phyloP scores from a whole-genome alignment of 305 asterid genomes.

The Fraxinus floribunda region DNA sequence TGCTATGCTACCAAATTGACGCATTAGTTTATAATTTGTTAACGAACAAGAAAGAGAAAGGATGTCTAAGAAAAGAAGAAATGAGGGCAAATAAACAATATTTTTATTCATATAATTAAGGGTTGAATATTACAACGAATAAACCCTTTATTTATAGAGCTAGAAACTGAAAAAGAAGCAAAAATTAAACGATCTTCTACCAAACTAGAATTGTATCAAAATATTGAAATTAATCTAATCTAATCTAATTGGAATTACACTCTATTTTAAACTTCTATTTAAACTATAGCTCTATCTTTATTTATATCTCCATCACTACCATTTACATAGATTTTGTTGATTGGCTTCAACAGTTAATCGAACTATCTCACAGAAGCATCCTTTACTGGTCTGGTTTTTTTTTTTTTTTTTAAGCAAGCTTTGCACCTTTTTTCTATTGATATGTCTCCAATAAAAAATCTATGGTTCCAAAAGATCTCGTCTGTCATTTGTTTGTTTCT shows the following conservation, averaged over 20 bases:
- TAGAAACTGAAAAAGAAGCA: neutral
- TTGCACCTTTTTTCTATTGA: neutral
- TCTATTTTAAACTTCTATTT: neutral
- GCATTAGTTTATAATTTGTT: neutral
- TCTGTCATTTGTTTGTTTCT: neutral
- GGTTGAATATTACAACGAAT: neutral
- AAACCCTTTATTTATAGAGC: neutral
- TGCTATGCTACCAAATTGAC: neutral
- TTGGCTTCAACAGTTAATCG: neutral
- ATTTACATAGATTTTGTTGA: neutral
- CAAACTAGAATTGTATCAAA: neutral
- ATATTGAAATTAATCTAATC: neutral
- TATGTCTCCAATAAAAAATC: neutral
- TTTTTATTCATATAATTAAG: neutral
- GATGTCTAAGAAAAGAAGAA: neutral
- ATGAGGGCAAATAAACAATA: neutral
- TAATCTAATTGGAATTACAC: neutral
- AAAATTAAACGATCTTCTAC: neutral
- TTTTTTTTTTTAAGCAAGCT: neutral
- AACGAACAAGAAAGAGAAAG: neutral
- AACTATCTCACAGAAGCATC: neutral
- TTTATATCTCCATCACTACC: neutral
- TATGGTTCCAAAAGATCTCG: neutral
- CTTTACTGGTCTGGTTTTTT: neutral
- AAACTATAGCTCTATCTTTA: neutral